Evolutionary conservation across 441 rosid genomes (phyloP), one percentile per base, ranked within the genome.

Genomic region (Pelargonium myrrhifolium): DNA sequence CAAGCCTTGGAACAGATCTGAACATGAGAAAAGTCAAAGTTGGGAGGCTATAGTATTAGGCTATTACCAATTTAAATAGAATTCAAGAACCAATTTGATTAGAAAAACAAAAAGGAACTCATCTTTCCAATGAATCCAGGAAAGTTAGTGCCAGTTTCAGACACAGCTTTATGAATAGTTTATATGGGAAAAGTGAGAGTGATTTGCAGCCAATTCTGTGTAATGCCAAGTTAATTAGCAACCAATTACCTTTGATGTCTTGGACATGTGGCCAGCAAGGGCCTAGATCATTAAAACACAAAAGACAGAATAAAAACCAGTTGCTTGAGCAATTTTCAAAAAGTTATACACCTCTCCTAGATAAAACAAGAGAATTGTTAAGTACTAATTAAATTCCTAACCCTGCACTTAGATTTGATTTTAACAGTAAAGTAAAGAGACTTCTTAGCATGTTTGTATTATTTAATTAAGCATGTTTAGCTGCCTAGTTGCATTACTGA

Each of bases 241-340:
- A 20, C 56, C 56, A 49, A 49, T 20, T 5, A 49, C 56, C 56
- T n/a, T 49, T 49, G 56, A 49, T 49, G 5, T 49, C 20, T 49
- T 49, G 4, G 56, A n/a, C 56, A 49, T 49, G 56, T 49, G 53
- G 53, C 15, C 15, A 45, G 15, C 15, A 0, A 45, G n/a, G 56
- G 56, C n/a, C 56, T 49, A 15, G 7, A n/a, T 3, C 18, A 49
- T 49, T 49, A 12, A 49, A n/a, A n/a, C 56, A 49, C n/a, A 42
- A 42, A 9, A 35, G 70, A 65, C 39, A 66, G 17, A 74, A 61
- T 24, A 67, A 42, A 20, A 66, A 26, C 26, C 20, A 68, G 71
- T 22, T 65, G 51, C 31, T 78, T 61, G 11, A 65, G 17, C 26
- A 60, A 49, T 69, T 8, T 65, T 71, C 70, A 66, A 59, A 15